phyloP scores from a whole-genome alignment of 257 asterid genomes.

The Solanum tarijense region DNA sequence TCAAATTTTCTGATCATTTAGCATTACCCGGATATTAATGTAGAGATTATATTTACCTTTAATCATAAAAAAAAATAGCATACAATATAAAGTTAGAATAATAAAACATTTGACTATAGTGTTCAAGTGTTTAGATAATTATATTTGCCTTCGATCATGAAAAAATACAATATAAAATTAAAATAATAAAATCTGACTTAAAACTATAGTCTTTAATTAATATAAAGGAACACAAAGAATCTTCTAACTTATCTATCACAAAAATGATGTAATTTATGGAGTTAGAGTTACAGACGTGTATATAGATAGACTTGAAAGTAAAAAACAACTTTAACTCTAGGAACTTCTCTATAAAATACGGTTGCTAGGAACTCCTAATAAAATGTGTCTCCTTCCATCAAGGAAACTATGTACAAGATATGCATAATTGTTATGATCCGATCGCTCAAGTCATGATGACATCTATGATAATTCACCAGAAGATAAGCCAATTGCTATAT shows the following conservation, averaged over 20 bases:
- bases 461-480: too few relatives aligned
- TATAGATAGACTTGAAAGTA: background rate
- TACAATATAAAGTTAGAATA: too few relatives aligned
- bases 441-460: background rate
- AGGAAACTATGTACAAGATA: background rate
- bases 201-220: background rate
- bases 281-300: background rate
- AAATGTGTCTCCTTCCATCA: background rate
- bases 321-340: background rate
- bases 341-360: background rate
- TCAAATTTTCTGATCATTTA: too few relatives aligned
- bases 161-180: too few relatives aligned
- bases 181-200: background rate
- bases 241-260: background rate
- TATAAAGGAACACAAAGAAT: background rate
- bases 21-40: too few relatives aligned
- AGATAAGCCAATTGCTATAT: too few relatives aligned
- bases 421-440: background rate
- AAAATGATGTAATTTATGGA: background rate
- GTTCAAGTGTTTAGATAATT: background rate
- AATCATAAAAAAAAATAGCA: too few relatives aligned
- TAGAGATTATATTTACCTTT: too few relatives aligned
- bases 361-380: background rate
- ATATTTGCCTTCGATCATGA: too few relatives aligned
- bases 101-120: too few relatives aligned